Percentiles rank a stretch among this genome's conserved stretches.
Evolutionary conservation across 2,329 filamentous ascomycete genomes (phyloP).

Genomic region (Pyrenophora seminiperda): DNA sequence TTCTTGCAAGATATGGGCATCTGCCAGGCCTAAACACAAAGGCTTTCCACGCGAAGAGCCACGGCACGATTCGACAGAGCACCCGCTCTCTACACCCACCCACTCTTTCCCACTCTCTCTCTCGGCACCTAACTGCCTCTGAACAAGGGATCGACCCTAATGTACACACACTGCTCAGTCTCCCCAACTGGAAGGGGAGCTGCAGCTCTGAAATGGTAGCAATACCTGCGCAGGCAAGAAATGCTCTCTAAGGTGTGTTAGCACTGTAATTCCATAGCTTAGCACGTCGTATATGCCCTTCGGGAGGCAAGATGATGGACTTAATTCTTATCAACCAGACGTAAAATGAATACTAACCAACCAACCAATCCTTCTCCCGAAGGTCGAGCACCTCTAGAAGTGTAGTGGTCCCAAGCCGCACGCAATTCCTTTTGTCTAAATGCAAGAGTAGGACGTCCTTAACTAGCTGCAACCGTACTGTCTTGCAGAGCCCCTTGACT

Average conservation of each 20-base stretch:
- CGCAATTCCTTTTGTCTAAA: too few relatives aligned
- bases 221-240: constrained; percentile 7
- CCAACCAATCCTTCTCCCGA: constrained; percentile 6
- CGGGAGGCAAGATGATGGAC: constrained; percentile 4
- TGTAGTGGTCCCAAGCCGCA: too few relatives aligned
- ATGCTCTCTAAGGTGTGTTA: constrained; percentile 5
- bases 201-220: constrained; percentile 2
- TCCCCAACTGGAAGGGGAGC: constrained; percentile 3
- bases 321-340: constrained; percentile 4
- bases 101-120: too few relatives aligned
- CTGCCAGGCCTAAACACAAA: too few relatives aligned
- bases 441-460: not conserved
- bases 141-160: constrained; percentile 1
- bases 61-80: too few relatives aligned
- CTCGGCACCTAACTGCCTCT: constrained; percentile 1
- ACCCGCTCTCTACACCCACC: too few relatives aligned
- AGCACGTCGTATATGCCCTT: constrained; percentile 8
- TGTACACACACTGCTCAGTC: constrained; percentile 1
- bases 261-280: constrained; percentile 8
- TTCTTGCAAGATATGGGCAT: too few relatives aligned
- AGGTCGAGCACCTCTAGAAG: too few relatives aligned
- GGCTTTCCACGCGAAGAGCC: too few relatives aligned
- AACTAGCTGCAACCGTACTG: not conserved
- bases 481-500: not conserved
- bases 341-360: constrained; percentile 10